phyloP scores from a whole-genome alignment of 306 rosid species.

The Begonia masoniana region DNA sequence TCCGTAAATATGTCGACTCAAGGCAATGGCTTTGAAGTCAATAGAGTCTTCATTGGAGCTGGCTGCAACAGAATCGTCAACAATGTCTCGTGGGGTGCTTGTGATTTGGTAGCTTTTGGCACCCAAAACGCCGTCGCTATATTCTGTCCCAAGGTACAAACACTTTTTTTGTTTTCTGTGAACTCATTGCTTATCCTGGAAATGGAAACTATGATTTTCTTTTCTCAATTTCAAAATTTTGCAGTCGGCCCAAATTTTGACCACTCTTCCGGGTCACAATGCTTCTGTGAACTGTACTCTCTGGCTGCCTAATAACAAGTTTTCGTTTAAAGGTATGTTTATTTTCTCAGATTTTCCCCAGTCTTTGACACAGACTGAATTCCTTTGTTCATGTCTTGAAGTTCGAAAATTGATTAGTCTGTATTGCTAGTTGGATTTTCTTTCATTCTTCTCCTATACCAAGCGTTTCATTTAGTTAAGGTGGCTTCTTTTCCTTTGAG shows the following conservation, averaged over 20 bases:
- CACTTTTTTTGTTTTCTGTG: too few species aligned
- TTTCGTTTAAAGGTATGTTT: constrained; percentile 49
- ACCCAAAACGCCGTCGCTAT: constrained; percentile 84
- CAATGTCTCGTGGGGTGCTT: constrained; percentile 92
- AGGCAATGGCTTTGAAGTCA: constrained; percentile 27
- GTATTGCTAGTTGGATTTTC: not conserved
- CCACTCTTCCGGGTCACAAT: constrained; percentile 81
- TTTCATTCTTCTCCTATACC: not conserved
- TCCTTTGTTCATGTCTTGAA: too few species aligned
- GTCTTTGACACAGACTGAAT: too few species aligned
- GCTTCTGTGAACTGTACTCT: constrained; percentile 88
- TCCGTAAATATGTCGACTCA: constrained; percentile 14
- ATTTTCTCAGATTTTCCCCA: not conserved
- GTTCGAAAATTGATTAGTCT: too few species aligned
- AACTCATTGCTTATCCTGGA: too few species aligned
- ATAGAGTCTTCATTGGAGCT: constrained; percentile 67
- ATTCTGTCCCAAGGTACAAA: constrained; percentile 63
- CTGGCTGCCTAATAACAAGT: constrained; percentile 77
- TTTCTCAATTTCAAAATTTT: constrained; percentile 1
- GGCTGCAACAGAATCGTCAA: constrained; percentile 87
- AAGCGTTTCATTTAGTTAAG: not conserved
- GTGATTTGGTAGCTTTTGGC: constrained; percentile 71
- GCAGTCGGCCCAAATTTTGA: constrained; percentile 81
- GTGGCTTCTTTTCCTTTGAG: not conserved
- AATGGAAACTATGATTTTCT: not conserved